Conservation (phyloP, 1,284 basidiomycete genomes). For the Naganishia sp. region DNA sequence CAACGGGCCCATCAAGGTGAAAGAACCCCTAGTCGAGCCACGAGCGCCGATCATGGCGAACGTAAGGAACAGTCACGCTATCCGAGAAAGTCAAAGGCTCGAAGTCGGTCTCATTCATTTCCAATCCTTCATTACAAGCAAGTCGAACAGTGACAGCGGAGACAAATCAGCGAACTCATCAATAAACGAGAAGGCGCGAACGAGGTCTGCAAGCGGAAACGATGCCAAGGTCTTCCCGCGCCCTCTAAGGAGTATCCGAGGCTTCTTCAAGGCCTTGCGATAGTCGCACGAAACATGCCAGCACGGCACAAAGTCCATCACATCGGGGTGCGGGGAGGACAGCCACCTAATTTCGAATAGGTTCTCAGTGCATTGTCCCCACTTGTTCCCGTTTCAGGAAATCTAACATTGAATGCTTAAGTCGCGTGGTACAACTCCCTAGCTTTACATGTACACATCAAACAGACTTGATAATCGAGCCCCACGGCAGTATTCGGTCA, state of each 20-base stretch:
- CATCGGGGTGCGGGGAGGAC: no score
- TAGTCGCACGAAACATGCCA: no score
- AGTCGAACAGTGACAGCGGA: slow-evolving; percentile 1
- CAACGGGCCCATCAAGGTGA: slow-evolving; percentile 7
- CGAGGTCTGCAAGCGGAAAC: not conserved
- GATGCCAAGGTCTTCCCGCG: not conserved
- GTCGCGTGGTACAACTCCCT: no score
- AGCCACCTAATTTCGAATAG: no score
- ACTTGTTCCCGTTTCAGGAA: no score
- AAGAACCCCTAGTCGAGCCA: not conserved
- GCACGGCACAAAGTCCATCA: no score
- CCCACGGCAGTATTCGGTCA: not conserved
- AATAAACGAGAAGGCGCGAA: not conserved
- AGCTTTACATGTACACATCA: no score
- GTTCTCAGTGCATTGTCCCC: no score
- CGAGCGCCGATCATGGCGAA: not conserved
- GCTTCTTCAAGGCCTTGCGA: not conserved
- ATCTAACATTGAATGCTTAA: no score
- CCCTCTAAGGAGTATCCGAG: slow-evolving; percentile 1
- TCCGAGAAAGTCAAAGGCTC: not conserved
- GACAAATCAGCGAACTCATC: not conserved
- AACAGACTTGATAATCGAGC: not conserved
- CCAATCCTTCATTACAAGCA: not conserved
- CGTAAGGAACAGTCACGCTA: not conserved
- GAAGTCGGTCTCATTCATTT: not conserved